These are phyloP conservation scores for Malus domestica DNA, from an alignment of 306 rosid genomes.

Conservation along the genomic window ASM211411v1 NC_041804.1:3971501-3972000, in stretches of 20 bases:
- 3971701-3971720: background rate
- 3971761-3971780: background rate
- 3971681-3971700: conserved; percentile 85
- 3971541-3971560: conserved; percentile 92
- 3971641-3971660: conserved; percentile 72
- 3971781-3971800: background rate
- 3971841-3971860: background rate
- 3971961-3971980: background rate
- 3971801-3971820: background rate
- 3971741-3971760: background rate
- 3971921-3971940: background rate
- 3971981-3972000: conserved; percentile 22
- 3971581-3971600: conserved; percentile 86
- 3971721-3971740: background rate
- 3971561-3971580: conserved; percentile 85
- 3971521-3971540: conserved; percentile 7
- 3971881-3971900: background rate
- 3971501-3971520: conserved; percentile 21
- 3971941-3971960: background rate
- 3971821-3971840: background rate
- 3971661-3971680: conserved; percentile 79
- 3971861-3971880: background rate
- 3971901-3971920: background rate
- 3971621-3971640: conserved; percentile 57
- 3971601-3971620: conserved; percentile 79